phyloP scores from a whole-genome alignment of 2,329 filamentous ascomycete genomes.

The Decorospora gaudefroyi region DNA sequence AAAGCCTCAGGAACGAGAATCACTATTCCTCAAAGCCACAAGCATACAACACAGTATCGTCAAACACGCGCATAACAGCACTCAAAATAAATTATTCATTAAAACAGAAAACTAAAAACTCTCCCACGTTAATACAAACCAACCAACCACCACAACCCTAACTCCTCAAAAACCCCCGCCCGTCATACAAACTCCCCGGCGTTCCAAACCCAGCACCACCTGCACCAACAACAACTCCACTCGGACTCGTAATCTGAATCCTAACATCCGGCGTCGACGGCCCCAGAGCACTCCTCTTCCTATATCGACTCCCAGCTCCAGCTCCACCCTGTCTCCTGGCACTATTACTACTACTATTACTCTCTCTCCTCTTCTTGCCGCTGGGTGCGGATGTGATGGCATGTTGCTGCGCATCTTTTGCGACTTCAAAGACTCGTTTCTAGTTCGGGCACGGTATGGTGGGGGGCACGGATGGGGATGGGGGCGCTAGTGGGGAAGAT shows the following conservation, averaged over 20 bases:
- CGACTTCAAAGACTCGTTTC: constrained; percentile 32
- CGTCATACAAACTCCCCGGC: constrained; percentile 44
- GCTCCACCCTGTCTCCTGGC: background rate
- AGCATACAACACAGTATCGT: too few species aligned
- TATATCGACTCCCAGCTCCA: constrained; percentile 6
- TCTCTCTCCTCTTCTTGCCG: constrained; percentile 6
- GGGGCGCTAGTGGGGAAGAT: constrained; percentile 20
- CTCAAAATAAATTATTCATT: too few species aligned
- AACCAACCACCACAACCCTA: too few species aligned
- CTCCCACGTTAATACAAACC: too few species aligned
- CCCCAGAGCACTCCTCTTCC: constrained; percentile 28
- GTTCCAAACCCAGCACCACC: constrained; percentile 23
- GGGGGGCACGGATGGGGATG: constrained; percentile 15
- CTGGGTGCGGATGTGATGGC: background rate
- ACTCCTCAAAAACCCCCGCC: constrained; percentile 37
- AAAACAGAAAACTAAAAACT: too few species aligned
- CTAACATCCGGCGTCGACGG: constrained; percentile 33
- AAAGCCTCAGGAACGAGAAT: too few species aligned
- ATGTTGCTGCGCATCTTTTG: constrained; percentile 29
- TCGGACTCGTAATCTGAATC: constrained; percentile 25
- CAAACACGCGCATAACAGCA: too few species aligned
- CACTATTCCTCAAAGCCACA: too few species aligned
- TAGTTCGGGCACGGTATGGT: background rate
- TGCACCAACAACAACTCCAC: constrained; percentile 3
- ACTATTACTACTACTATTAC: background rate